Base-by-base conservation (phyloP, 306 rosid genomes). In the Quercus wislizeni region DNA sequence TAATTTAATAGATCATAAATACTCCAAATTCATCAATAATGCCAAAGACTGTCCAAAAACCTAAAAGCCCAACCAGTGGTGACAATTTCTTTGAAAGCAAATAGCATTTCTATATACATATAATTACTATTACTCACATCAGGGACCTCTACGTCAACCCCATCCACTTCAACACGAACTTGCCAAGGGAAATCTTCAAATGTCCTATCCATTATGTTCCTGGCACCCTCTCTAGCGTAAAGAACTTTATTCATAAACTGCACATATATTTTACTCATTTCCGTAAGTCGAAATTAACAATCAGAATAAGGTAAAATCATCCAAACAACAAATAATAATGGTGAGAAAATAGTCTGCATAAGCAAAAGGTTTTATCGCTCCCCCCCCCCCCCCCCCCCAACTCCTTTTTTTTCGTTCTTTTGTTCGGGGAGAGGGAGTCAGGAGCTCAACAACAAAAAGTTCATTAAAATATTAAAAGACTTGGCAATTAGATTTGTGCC, bases 231-330 rank as follows among this genome's bases (percentile, higher is more conserved):
- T 89, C 99, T 87, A 71, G 99, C 99, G 80, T 96, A 96, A 77
- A 96, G 98, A 72, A 96, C 99, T 90, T 96, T 96, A 80, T 96
- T 96, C 99, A 96, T 96, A 83, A 96, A 96, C 99, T 96, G 98
- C 91, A 91, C 41, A 78, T n/a, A 46, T 41, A 64, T 77, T 6
- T 52, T 35, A 71, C 63, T 75, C 30, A 78, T 71, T 80, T 85
- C 74, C 75, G 86, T 41, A 8, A 59, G 17, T n/a, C 76, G 23
- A 33, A 63, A 59, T 74, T 55, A 75, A 67, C 49, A 75, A 41
- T 72, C 75, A 23, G 57, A 38, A 33, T 46, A 72, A 31, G 25
- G 75, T 31, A 69, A 74, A 72, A 79, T 61, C 5, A 35, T 3
- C 28, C 38, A 23, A 68, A 68, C 21, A 68, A 4, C 1, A 11